Percentiles rank a stretch among this genome's conserved stretches.
Conservation (phyloP, 192 early-diverging fungal species). For the Linnemannia hyalina region DNA sequence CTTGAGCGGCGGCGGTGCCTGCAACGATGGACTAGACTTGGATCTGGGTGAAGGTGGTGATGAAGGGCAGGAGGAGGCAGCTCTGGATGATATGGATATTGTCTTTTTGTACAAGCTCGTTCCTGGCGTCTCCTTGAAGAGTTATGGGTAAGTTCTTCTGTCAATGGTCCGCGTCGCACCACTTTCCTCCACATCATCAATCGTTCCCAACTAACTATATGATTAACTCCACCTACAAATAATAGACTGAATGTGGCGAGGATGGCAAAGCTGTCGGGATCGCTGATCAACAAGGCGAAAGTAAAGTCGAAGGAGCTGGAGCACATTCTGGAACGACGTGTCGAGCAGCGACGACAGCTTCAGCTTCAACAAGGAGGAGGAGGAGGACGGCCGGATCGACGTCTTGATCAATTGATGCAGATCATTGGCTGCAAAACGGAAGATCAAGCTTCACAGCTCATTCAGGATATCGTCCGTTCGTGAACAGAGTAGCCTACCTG, state of each 20-base stretch:
- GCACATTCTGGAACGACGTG: conserved; percentile 27
- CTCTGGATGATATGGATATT: conserved; percentile 58
- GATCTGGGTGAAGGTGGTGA: background rate
- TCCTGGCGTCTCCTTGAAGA: conserved; percentile 69
- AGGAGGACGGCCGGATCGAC: background rate
- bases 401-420: background rate
- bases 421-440: conserved; percentile 11
- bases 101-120: conserved; percentile 80
- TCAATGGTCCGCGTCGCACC: background rate
- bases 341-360: background rate
- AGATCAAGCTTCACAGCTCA: background rate
- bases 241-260: conserved; percentile 79
- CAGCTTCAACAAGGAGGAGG: background rate
- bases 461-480: background rate
- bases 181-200: background rate
- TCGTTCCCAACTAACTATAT: too few relatives aligned
- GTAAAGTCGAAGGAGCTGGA: conserved; percentile 68
- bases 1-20: background rate
- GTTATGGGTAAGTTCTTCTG: conserved; percentile 70
- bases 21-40: conserved; percentile 7
- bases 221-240: background rate
- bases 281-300: conserved; percentile 64
- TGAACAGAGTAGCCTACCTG: too few relatives aligned
- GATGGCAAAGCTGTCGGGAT: conserved; percentile 70
- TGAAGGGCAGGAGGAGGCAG: background rate